A percentile compares a stretch with the other conserved stretches of the same genome.
These are phyloP conservation scores for Schizochytrium sp. DNA, from an alignment of 108 stramenopile genomes.

Conservation along the genomic window DNA sequence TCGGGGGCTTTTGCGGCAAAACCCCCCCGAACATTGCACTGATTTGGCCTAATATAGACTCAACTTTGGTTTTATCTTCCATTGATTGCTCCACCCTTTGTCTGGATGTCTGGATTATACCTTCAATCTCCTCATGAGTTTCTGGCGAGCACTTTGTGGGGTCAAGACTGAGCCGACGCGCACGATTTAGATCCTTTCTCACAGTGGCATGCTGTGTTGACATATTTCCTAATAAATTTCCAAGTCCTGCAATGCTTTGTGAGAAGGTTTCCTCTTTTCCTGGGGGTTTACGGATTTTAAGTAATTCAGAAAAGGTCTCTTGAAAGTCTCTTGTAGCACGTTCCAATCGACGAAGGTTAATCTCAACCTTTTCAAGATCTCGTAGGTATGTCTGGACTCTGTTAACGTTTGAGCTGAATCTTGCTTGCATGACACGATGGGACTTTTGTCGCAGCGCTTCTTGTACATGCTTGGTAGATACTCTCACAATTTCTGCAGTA, in stretches of 20 bases:
- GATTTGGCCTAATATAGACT: background rate
- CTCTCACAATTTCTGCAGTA: background rate
- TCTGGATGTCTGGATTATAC: background rate
- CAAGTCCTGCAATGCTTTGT: background rate
- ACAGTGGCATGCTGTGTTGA: background rate
- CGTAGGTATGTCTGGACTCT: conserved; percentile 27
- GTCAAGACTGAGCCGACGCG: conserved; percentile 24
- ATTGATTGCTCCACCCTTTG: background rate
- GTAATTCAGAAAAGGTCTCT: background rate
- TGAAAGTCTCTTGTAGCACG: background rate
- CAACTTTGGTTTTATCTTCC: background rate
- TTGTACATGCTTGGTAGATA: background rate
- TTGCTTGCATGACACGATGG: background rate
- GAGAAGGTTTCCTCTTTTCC: background rate
- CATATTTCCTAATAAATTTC: background rate
- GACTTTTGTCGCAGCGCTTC: background rate
- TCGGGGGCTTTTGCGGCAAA: background rate
- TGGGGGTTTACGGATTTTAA: background rate
- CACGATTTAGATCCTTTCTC: background rate
- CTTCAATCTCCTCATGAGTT: background rate
- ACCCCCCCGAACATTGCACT: background rate
- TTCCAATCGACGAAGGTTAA: conserved; percentile 29
- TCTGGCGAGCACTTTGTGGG: background rate
- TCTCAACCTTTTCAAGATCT: background rate
- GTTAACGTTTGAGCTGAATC: conserved; percentile 5